Percentiles rank a stretch among this genome's conserved stretches.
phyloP scores from a whole-genome alignment of 1,284 basidiomycete genomes.

The Gymnopus androsaceus region DNA sequence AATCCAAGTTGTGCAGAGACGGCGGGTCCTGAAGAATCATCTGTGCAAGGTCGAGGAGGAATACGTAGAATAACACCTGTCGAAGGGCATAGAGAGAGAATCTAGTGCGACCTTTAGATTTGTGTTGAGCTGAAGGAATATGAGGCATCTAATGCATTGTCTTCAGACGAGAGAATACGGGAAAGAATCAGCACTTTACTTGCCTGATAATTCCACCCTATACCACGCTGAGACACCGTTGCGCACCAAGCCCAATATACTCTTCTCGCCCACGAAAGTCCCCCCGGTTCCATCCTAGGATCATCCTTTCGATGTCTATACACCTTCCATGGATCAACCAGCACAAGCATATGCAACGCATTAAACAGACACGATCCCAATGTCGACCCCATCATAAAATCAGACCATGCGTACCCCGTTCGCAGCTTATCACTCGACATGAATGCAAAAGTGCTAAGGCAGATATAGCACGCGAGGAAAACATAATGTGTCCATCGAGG shows the following conservation, averaged over 20 bases:
- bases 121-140: neutral
- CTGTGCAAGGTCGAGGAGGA: too few species aligned
- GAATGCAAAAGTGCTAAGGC: neutral
- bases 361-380: neutral
- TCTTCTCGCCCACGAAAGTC: neutral
- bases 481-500: neutral
- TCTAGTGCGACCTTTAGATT: neutral
- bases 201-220: constrained; percentile 10
- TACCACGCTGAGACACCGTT: neutral
- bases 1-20: too few species aligned
- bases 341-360: neutral
- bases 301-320: neutral
- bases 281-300: neutral
- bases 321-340: neutral
- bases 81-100: neutral
- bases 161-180: neutral
- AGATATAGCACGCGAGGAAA: neutral
- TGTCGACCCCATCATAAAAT: neutral
- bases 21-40: too few species aligned
- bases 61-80: neutral
- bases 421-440: neutral
- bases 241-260: neutral
- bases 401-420: neutral
- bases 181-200: too few species aligned
- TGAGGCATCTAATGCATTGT: neutral